Conservation (phyloP, 495 filamentous ascomycete species). For the Penicillium macrosclerotiorum region DNA sequence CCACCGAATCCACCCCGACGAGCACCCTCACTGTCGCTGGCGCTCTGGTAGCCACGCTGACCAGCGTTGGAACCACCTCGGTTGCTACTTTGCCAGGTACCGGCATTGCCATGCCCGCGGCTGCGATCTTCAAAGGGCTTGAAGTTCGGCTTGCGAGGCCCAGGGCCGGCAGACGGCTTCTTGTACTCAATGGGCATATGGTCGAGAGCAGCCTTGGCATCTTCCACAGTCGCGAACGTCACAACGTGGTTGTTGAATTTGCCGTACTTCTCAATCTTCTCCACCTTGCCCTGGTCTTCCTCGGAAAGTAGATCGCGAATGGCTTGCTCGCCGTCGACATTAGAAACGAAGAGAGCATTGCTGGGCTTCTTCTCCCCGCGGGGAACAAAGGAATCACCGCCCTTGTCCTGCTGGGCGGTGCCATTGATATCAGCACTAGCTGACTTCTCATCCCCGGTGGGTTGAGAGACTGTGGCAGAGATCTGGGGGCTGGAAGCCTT, state of each 20-base stretch:
- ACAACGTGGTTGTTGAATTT: slow-evolving; percentile 76
- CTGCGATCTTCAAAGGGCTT: slow-evolving; percentile 73
- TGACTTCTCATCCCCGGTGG: slow-evolving; percentile 35
- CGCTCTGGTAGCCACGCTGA: slow-evolving; percentile 71
- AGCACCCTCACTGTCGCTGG: slow-evolving; percentile 77
- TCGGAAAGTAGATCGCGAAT: slow-evolving; percentile 75
- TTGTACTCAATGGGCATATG: slow-evolving; percentile 72
- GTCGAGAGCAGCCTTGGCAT: slow-evolving; percentile 72
- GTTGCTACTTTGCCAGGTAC: slow-evolving; percentile 69
- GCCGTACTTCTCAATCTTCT: slow-evolving; percentile 72
- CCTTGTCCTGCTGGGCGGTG: slow-evolving; percentile 35
- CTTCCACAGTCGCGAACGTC: slow-evolving; percentile 72
- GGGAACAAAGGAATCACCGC: slow-evolving; percentile 35
- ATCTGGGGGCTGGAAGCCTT: slow-evolving; percentile 58
- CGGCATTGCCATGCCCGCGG: slow-evolving; percentile 57
- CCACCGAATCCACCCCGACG: slow-evolving; percentile 64
- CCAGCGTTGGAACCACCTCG: slow-evolving; percentile 53
- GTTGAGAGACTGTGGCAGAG: slow-evolving; percentile 32
- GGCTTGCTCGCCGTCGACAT: slow-evolving; percentile 72
- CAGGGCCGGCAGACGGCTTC: slow-evolving; percentile 58
- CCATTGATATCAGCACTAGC: slow-evolving; percentile 36
- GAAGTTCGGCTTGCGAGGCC: slow-evolving; percentile 68
- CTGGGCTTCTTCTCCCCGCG: slow-evolving; percentile 54
- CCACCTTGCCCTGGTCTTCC: slow-evolving; percentile 75
- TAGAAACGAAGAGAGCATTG: slow-evolving; percentile 81